Evolutionary conservation across 1,284 basidiomycete species (phyloP).

Genomic region (Hypsizygus ulmarius): DNA sequence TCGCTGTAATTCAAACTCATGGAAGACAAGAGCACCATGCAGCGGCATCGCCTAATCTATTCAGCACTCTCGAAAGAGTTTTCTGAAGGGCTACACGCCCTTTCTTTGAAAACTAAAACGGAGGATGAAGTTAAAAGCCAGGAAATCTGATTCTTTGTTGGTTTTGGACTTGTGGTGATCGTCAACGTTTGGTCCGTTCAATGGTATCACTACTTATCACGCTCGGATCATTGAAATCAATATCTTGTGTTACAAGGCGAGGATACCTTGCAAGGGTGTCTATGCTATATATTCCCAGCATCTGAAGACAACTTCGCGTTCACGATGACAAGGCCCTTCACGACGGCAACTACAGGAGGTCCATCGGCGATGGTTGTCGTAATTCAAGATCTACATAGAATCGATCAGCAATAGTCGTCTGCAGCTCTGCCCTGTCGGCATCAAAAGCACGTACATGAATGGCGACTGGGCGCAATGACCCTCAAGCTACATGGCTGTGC

Average conservation of each 20-base stretch:
- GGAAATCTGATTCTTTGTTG: background rate
- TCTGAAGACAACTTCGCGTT: background rate
- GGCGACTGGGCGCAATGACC: background rate
- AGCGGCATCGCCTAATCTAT: slow-evolving; percentile 77
- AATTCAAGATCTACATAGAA: slow-evolving; percentile 17
- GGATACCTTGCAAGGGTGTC: slow-evolving; percentile 2
- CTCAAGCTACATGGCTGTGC: slow-evolving; percentile 16
- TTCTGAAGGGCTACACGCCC: slow-evolving; percentile 64
- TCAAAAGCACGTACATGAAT: slow-evolving; percentile 14
- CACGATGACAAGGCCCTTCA: slow-evolving; percentile 6
- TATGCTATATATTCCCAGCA: no score
- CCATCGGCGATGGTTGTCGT: slow-evolving; percentile 12
- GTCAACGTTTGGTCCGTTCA: background rate
- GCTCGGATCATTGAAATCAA: background rate
- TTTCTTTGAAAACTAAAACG: slow-evolving; percentile 75
- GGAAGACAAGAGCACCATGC: slow-evolving; percentile 59
- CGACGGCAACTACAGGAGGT: slow-evolving; percentile 7
- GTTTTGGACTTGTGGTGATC: background rate
- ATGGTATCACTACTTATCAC: background rate
- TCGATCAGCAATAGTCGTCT: slow-evolving; percentile 7
- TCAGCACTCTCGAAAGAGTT: slow-evolving; percentile 67
- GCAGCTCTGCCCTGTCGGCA: slow-evolving; percentile 8
- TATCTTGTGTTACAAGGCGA: background rate
- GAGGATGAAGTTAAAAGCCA: slow-evolving; percentile 43
- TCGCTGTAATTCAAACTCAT: background rate